Evolutionary conservation across 2,329 filamentous ascomycete genomes (phyloP).

Genomic region (Zalaria obscura): DNA sequence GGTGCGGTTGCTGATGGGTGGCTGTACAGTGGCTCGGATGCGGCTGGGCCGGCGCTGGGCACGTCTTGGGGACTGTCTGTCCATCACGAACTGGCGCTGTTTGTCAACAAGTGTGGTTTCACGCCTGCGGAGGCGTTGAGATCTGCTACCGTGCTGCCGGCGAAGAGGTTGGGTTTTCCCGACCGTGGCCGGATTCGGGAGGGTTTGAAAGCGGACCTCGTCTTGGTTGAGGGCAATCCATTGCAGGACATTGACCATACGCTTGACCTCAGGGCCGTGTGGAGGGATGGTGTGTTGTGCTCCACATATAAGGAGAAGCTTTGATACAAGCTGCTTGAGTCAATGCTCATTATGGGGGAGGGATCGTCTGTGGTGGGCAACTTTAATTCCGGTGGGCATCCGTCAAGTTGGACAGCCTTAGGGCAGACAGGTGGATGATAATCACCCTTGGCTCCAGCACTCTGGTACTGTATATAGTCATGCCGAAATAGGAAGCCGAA

Average conservation of each 20-base stretch:
- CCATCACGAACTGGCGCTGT: slow-evolving; percentile 28
- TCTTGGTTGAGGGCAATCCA: slow-evolving; percentile 30
- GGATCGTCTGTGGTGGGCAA: no score
- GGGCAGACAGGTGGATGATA: no score
- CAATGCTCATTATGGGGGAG: no score
- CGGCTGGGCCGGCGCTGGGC: slow-evolving; percentile 27
- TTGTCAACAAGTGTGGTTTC: slow-evolving; percentile 28
- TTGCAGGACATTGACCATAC: slow-evolving; percentile 25
- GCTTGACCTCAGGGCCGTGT: slow-evolving; percentile 27
- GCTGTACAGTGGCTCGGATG: slow-evolving; percentile 23
- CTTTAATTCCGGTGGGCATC: no score
- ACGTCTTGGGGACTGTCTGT: slow-evolving; percentile 28
- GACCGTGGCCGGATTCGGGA: slow-evolving; percentile 26
- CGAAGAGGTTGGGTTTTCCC: slow-evolving; percentile 24
- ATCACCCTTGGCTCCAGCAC: no score
- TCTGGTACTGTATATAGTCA: no score
- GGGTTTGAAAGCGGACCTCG: slow-evolving; percentile 27
- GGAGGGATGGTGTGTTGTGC: slow-evolving; percentile 24
- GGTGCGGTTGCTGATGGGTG: no score
- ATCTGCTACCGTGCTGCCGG: slow-evolving; percentile 26
- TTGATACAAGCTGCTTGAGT: no score
- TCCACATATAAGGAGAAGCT: slow-evolving; percentile 10
- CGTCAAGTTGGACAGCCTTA: no score
- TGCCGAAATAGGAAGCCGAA: no score
- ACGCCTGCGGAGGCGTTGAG: slow-evolving; percentile 26